These are phyloP conservation scores for Neolentinus lepideus DNA, from an alignment of 1,284 basidiomycete genomes.

Conservation along the genomic window DNA sequence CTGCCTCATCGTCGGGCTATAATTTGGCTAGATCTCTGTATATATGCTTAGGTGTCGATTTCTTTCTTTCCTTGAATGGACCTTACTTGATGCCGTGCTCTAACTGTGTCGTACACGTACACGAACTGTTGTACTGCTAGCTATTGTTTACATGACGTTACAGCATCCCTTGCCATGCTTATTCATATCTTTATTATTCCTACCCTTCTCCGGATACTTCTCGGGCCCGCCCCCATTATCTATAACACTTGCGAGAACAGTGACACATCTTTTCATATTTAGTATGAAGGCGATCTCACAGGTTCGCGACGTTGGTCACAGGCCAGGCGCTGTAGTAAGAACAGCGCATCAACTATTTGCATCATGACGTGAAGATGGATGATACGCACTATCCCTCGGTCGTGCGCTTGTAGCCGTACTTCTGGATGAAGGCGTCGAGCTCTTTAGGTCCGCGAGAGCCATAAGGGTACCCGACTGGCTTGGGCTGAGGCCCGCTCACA, in stretches of 20 bases:
- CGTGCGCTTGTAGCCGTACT: conserved; percentile 75
- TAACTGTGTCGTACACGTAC: not conserved
- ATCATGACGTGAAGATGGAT: conserved; percentile 3
- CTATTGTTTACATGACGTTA: not conserved
- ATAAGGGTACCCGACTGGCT: conserved; percentile 78
- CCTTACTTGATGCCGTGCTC: not conserved
- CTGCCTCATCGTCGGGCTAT: too few species aligned
- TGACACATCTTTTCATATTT: not conserved
- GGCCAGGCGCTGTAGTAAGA: conserved; percentile 23
- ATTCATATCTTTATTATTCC: conserved; percentile 14
- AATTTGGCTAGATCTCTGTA: too few species aligned
- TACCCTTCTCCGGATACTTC: conserved; percentile 39
- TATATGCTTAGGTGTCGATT: too few species aligned
- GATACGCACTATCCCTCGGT: conserved; percentile 65
- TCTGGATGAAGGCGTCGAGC: conserved; percentile 68
- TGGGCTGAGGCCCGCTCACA: conserved; percentile 51
- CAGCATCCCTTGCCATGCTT: conserved; percentile 2
- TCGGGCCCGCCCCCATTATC: conserved; percentile 37
- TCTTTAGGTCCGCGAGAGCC: conserved; percentile 90
- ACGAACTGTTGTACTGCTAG: not conserved
- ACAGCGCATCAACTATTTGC: not conserved
- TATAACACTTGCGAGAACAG: conserved; percentile 13
- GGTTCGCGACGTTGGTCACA: conserved; percentile 19
- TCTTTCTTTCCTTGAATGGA: not conserved
- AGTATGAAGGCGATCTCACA: conserved; percentile 10